Percentiles rank a stretch among this genome's conserved stretches.
Conservation (phyloP, 768 basidiomycete genomes). For the Psilocybe cubensis region DNA sequence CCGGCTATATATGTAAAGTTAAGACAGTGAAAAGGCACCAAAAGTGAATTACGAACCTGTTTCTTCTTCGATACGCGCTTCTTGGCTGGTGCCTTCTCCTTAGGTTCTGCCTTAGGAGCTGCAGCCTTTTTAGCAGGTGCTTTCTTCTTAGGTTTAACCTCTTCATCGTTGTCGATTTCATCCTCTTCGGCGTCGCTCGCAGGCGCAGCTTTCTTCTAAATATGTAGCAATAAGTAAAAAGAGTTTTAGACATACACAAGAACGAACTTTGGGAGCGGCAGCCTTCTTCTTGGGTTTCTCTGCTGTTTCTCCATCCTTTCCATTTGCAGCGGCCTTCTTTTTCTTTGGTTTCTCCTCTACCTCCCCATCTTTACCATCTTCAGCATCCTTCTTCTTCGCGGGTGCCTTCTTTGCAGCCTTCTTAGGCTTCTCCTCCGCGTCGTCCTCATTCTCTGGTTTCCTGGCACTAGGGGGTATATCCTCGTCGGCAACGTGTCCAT, state of each 20-base stretch:
- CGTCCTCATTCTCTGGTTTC: conserved; percentile 50
- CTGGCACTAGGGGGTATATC: conserved; percentile 80
- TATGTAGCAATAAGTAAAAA: too few relatives aligned
- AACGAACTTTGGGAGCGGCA: too few relatives aligned
- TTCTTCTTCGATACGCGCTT: conserved; percentile 45
- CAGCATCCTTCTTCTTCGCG: conserved; percentile 30
- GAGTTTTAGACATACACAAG: too few relatives aligned
- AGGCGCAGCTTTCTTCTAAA: conserved; percentile 24
- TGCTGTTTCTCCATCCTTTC: too few relatives aligned
- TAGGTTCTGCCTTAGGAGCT: conserved; percentile 40
- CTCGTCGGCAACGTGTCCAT: conserved; percentile 78
- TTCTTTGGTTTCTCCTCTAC: conserved; percentile 44
- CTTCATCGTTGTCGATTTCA: conserved; percentile 25
- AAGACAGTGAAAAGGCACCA: not conserved
- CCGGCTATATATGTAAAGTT: not conserved
- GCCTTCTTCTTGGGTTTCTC: too few relatives aligned
- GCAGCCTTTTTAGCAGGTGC: not conserved
- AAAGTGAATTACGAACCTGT: conserved; percentile 11
- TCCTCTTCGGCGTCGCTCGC: conserved; percentile 38
- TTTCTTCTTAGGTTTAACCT: not conserved
- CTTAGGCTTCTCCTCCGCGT: conserved; percentile 47
- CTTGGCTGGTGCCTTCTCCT: conserved; percentile 41
- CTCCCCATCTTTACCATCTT: conserved; percentile 33
- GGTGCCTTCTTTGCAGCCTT: conserved; percentile 32
- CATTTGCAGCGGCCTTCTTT: conserved; percentile 18